Evolutionary conservation across 768 basidiomycete species (phyloP).

Genomic region (Agrocybe praecox): DNA sequence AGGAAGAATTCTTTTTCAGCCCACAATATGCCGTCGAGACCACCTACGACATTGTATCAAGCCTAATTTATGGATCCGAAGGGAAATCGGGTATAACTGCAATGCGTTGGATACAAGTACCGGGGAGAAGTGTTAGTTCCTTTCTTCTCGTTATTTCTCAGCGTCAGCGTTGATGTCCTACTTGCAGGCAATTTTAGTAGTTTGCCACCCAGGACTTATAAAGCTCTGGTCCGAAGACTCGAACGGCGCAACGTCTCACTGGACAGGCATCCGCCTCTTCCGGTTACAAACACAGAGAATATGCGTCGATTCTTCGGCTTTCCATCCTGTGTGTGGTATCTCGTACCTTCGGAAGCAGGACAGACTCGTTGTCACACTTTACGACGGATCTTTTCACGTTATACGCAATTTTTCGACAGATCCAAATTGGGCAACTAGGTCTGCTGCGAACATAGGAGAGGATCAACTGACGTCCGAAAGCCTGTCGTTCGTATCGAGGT

Average conservation of each 20-base stretch:
- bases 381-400: conserved; percentile 73
- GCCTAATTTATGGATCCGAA: conserved; percentile 28
- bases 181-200: conserved; percentile 61
- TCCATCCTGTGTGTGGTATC: conserved; percentile 63
- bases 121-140: conserved; percentile 38
- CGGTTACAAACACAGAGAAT: conserved; percentile 46
- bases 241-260: conserved; percentile 20
- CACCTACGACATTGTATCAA: conserved; percentile 27
- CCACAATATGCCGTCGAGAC: conserved; percentile 36
- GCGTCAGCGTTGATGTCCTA: not conserved
- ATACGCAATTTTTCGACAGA: conserved; percentile 51
- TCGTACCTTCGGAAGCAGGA: conserved; percentile 54
- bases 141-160: not conserved
- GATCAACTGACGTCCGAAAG: conserved; percentile 35
- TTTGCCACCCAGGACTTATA: conserved; percentile 61
- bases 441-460: conserved; percentile 6
- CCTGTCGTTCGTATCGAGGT: conserved; percentile 53
- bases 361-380: conserved; percentile 56
- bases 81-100: conserved; percentile 51
- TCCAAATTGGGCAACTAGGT: conserved; percentile 39
- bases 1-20: conserved; percentile 27
- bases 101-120: conserved; percentile 55
- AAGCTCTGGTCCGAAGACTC: conserved; percentile 51
- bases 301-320: conserved; percentile 59
- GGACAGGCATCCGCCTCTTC: conserved; percentile 55